phyloP scores from a whole-genome alignment of 768 basidiomycete genomes.

The Mrakia blollopis region DNA sequence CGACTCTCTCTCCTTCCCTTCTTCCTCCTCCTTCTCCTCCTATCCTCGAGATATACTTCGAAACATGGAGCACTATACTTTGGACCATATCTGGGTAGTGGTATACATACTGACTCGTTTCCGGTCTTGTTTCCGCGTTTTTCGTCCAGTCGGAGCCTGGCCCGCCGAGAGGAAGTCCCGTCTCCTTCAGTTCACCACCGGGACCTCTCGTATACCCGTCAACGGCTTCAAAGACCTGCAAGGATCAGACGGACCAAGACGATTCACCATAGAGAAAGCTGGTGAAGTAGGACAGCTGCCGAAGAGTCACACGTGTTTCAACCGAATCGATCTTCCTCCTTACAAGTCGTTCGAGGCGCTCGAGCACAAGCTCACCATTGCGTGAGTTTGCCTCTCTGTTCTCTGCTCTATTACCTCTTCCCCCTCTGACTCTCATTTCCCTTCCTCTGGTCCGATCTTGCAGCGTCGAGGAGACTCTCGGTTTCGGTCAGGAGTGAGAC shows the following conservation, averaged over 20 bases:
- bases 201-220: slow-evolving; percentile 93
- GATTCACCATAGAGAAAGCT: slow-evolving; percentile 98
- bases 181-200: slow-evolving; percentile 82
- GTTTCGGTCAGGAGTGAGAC: slow-evolving; percentile 33
- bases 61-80: too few relatives aligned
- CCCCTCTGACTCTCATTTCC: neutral
- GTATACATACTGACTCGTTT: too few relatives aligned
- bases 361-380: slow-evolving; percentile 90
- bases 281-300: slow-evolving; percentile 94
- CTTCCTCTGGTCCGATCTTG: too few relatives aligned
- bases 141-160: slow-evolving; percentile 70
- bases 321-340: slow-evolving; percentile 82
- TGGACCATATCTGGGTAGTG: too few relatives aligned
- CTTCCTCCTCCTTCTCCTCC: too few relatives aligned
- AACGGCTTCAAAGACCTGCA: slow-evolving; percentile 98
- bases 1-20: too few relatives aligned
- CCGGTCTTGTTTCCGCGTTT: too few relatives aligned
- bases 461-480: slow-evolving; percentile 56
- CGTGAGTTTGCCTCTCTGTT: slow-evolving; percentile 41
- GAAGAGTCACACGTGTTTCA: slow-evolving; percentile 98
- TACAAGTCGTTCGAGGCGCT: slow-evolving; percentile 73
- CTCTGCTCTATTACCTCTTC: neutral
- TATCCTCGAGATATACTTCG: too few relatives aligned
- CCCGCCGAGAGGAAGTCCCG: slow-evolving; percentile 97
- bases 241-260: slow-evolving; percentile 91